Evolutionary conservation across 2,329 filamentous ascomycete genomes (phyloP).

Genomic region (Ceratocystis colombiana): DNA sequence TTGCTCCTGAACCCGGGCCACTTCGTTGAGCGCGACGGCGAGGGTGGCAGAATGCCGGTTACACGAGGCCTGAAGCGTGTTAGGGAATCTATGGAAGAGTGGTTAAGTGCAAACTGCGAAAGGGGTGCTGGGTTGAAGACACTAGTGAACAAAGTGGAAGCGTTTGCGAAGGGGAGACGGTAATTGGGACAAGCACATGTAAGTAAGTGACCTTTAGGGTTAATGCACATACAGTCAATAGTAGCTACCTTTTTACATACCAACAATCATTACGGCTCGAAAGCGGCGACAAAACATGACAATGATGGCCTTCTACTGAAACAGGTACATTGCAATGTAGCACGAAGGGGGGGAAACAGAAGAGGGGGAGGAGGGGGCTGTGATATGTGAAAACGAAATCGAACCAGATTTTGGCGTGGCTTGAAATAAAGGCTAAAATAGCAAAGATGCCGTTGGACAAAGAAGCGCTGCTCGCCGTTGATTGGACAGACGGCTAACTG

Average conservation of each 20-base stretch:
- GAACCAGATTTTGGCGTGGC: too few species aligned
- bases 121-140: constrained; percentile 65
- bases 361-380: background rate
- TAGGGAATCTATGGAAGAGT: constrained; percentile 71
- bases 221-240: background rate
- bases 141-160: constrained; percentile 55
- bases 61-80: constrained; percentile 56
- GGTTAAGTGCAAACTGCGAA: constrained; percentile 73
- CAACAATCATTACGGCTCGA: too few species aligned
- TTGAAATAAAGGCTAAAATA: too few species aligned
- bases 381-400: too few species aligned
- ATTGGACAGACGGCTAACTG: too few species aligned
- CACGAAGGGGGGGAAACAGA: too few species aligned
- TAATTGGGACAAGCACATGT: background rate
- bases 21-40: constrained; percentile 46
- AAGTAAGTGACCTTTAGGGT: background rate
- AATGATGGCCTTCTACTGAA: too few species aligned
- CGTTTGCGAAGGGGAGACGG: constrained; percentile 34
- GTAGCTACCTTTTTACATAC: too few species aligned
- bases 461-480: too few species aligned
- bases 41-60: constrained; percentile 57
- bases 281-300: too few species aligned
- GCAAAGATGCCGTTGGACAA: too few species aligned
- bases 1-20: constrained; percentile 71
- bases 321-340: too few species aligned